phyloP scores from a whole-genome alignment of 768 basidiomycete genomes.

The Auricularia sp. region DNA sequence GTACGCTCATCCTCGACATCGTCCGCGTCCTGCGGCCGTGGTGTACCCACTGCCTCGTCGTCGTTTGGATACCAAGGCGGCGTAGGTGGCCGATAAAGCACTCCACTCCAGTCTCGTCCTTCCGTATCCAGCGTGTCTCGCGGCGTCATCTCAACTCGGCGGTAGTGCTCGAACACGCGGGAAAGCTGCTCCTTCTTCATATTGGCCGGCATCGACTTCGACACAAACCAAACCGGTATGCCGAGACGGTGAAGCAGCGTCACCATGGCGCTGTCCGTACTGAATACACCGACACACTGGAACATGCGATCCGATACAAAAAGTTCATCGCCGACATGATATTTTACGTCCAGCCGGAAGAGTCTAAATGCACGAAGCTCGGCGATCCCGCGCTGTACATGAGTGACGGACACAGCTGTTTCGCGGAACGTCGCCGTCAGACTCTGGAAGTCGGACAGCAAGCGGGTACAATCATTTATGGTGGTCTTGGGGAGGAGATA shows the following conservation, averaged over 20 bases:
- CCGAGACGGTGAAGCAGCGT: not conserved
- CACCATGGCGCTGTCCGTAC: not conserved
- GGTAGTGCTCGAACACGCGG: no score
- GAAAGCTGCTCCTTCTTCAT: not conserved
- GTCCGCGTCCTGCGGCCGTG: no score
- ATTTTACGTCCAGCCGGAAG: not conserved
- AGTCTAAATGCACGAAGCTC: not conserved
- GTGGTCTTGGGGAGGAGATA: not conserved
- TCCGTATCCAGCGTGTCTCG: no score
- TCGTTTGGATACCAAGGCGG: no score
- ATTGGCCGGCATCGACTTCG: not conserved
- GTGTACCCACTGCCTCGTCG: no score
- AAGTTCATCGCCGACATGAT: not conserved
- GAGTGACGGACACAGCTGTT: not conserved
- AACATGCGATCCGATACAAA: not conserved
- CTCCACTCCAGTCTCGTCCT: no score
- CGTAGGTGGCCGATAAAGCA: no score
- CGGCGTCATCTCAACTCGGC: no score
- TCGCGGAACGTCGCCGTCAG: not conserved
- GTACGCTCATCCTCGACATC: no score
- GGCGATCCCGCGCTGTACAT: not conserved
- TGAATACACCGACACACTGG: not conserved
- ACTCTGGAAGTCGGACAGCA: not conserved
- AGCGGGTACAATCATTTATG: not conserved
- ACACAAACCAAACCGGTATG: not conserved